Conservation (phyloP, 306 rosid genomes). For the Senna siamea region DNA sequence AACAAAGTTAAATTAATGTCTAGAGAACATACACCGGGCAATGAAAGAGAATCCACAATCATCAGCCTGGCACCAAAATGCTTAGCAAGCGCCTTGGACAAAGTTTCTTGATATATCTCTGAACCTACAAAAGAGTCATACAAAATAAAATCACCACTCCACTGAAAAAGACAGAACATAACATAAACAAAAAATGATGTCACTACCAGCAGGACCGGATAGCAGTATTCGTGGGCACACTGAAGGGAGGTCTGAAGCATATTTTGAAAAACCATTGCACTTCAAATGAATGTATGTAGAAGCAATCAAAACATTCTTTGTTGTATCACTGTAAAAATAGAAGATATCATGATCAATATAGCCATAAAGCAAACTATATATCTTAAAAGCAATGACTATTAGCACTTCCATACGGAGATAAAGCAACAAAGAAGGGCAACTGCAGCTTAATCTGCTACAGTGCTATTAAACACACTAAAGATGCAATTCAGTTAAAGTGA, state of each 20-base stretch:
- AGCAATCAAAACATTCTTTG: constrained; percentile 74
- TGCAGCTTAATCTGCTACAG: constrained; percentile 3
- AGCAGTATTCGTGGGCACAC: constrained; percentile 78
- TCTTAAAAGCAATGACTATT: constrained; percentile 23
- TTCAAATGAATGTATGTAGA: constrained; percentile 83
- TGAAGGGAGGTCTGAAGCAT: constrained; percentile 73
- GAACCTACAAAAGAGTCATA: constrained; percentile 68
- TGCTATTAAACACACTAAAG: constrained; percentile 19
- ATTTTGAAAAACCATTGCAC: constrained; percentile 69
- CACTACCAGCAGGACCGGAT: constrained; percentile 92
- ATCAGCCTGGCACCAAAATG: constrained; percentile 80
- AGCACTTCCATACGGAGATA: constrained; percentile 13
- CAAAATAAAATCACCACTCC: constrained; percentile 18
- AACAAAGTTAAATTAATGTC: not conserved
- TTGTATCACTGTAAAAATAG: constrained; percentile 75
- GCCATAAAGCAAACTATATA: constrained; percentile 25
- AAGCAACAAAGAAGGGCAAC: constrained; percentile 19
- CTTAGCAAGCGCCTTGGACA: constrained; percentile 90
- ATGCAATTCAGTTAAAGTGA: constrained; percentile 14
- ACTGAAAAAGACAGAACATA: constrained; percentile 10
- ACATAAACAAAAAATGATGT: constrained; percentile 23
- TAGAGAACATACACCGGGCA: constrained; percentile 81
- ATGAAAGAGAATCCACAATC: constrained; percentile 77
- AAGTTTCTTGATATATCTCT: constrained; percentile 91
- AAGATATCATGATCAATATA: constrained; percentile 29